Base-by-base conservation (phyloP, 2,329 filamentous ascomycete species). In the Ascochyta rabiei region DNA sequence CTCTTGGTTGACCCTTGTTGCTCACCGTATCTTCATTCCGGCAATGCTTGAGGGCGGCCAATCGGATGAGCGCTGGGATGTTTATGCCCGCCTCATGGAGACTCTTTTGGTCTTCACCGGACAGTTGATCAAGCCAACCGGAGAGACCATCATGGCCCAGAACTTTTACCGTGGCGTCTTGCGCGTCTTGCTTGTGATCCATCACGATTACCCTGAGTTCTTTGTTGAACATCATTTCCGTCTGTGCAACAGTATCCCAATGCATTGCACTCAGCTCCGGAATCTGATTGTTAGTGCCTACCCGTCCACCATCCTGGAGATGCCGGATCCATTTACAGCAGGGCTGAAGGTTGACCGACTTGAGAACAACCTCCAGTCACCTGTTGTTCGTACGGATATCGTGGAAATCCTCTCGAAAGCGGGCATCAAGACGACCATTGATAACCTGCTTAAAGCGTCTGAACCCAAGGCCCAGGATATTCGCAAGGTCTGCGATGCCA, bases 191-290 rank as follows among this genome's bases (percentile, higher is more conserved):
- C 80, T 96, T 30, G 84, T 96, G 47, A 80, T 99, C 48, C 90
- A 96, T 64, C 95, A 98, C 70, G 95, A 99, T 74, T 98, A 91
- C 75, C 90, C 93, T 0, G 92, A 97, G 52, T 99, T 96, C 75
- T 79, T 99, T 37, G 89, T 90, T 6, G 90, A 93, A 65, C 91
- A 96, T 73, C 90, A 96, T 70, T 86, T 90, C 63, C 85, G 86
- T 63, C 85, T 99, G 47, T 92, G 89, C 77, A 88, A 89, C 64
- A 86, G 86, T 68, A 89, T 98, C 53, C 90, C 93, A 1, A 85
- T 87, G 45, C 89, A 95, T 68, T 95, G 91, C 75, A 87, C 88
- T 15, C 95, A 98, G 75, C 81, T 97, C 47, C 86, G 93, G 62
- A 97, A 98, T 69, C 82, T 96, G 49, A 86, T 99, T 48, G 82